Evolutionary conservation across 139 green algal species (phyloP), one percentile per base, ranked within the genome.

Genomic region (Chlorella sp.): DNA sequence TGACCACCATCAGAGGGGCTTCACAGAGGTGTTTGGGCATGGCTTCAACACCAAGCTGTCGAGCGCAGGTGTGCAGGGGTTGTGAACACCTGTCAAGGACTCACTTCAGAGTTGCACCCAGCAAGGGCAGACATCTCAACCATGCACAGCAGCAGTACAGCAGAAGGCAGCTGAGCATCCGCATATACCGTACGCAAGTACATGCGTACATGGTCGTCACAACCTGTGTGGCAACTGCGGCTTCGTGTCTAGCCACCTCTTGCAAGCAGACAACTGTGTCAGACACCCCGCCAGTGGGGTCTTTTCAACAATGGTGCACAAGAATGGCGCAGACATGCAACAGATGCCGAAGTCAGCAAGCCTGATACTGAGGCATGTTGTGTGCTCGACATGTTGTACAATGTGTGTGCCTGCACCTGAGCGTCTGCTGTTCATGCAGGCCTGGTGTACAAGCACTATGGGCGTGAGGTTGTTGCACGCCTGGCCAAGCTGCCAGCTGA

Each of bases 1-100:
- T 75, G 94, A 99, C 79, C 95, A 99, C 79, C 95, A 99, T 80
- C 95, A 99, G 88, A 85, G 77, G 71, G 66, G 72, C 51, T 68
- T 67, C 35, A 49, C 35, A 23, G 35, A 71, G 3, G 66, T 89
- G 67, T 91, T 89, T 75, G 90, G 92, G 35, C 67, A 87, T 50
- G 92, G 94, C 77, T 83, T 80, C 61, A 71, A 82, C 49, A 80
- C 83, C 27, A 92, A 91, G 74, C 81, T 86, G 35, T 86, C 77
- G 51, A 84, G 73, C 36, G 81, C 87, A 68, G 91, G 91, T 83
- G 0, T 27, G 61, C 4, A 31, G 69, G 49, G 32, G 23, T 23
- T 50, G 42, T 17, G 17, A 17, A 55, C 42, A 55, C 10, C 33
- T 42, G 64, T 30, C 24, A 6, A n/a, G 6, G 32, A 71, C 22